Percentiles rank a stretch among this genome's conserved stretches.
Evolutionary conservation across 805 yeast genomes (phyloP).

Genomic region (Spathaspora boniae): DNA sequence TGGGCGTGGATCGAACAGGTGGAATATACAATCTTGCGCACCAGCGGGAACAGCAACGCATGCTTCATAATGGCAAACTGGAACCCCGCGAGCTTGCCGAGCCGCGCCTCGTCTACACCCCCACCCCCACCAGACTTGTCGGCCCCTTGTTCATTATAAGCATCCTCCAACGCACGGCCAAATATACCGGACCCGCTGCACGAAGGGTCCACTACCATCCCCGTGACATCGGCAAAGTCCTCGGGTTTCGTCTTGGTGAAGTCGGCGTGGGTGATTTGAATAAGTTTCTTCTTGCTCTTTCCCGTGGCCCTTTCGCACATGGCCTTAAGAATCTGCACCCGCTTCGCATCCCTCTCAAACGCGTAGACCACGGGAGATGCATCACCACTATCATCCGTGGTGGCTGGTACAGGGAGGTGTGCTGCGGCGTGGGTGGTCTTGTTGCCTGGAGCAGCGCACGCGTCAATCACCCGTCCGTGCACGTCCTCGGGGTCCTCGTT

Average conservation of each 20-base stretch:
- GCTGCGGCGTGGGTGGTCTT: conserved; percentile 93
- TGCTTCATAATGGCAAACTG: conserved; percentile 87
- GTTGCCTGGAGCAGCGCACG: conserved; percentile 98
- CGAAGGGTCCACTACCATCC: conserved; percentile 90
- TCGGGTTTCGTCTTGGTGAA: conserved; percentile 58
- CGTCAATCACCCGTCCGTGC: conserved; percentile 73
- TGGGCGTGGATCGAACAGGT: conserved; percentile 94
- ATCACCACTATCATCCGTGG: conserved; percentile 8
- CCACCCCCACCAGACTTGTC: too few relatives aligned
- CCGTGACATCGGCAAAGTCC: conserved; percentile 65
- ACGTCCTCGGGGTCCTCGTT: conserved; percentile 45
- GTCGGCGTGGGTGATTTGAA: conserved; percentile 58
- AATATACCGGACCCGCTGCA: conserved; percentile 98
- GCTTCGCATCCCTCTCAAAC: conserved; percentile 76
- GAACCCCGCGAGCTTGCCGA: conserved; percentile 75
- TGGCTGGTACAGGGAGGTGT: conserved; percentile 30
- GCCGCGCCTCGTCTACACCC: conserved; percentile 53
- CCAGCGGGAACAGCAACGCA: conserved; percentile 79
- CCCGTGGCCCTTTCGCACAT: conserved; percentile 75
- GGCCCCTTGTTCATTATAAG: conserved; percentile 29
- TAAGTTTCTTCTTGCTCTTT: conserved; percentile 21
- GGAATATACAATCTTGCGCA: conserved; percentile 78
- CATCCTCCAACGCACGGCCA: conserved; percentile 72
- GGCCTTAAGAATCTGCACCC: conserved; percentile 65
- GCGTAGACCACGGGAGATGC: conserved; percentile 69